Base-by-base conservation (phyloP, 1,139 yeast genomes). In the Blastobotrys malaysiensis region DNA sequence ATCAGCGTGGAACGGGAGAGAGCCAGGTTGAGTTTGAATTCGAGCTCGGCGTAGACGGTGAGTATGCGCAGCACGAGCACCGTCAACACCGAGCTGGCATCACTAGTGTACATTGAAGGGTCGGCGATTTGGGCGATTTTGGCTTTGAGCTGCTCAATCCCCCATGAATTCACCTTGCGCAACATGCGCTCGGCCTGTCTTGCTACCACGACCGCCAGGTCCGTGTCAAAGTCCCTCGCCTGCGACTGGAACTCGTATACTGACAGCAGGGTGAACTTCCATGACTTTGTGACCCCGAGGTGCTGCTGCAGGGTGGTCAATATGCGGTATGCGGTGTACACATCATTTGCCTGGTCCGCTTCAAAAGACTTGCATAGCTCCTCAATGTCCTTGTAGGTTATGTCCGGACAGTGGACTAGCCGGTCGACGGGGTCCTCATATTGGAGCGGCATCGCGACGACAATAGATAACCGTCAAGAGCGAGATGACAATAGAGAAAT, bases 1-100 rank as follows among this genome's bases (percentile, higher is more conserved):
- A 70, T 63, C 36, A 70, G 58, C 6, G 70, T 68, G n/a, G 72
- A 62, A n/a, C 72, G 58, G 5, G 70, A 64, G n/a, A 68, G 54
- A 5, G 72, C 70, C 52, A 69, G 53, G 43, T 69, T 69, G 14
- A 70, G 63, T 44, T 65, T 59, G 51, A 65, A 63, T 55, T 70
- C 72, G 31, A 69, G 60, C 31, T 63, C 63, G 9, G 65, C 56
- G 52, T 59, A 67, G 19, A 59, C 61, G 16, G 65, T 55, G 11
- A 66, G 58, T 45, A 70, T 69, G 18, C 72, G 60, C 48, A 70
- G 60, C 18, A 70, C 71, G 45, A 70, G 60, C 47, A 64, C 60
- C 19, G 73, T 69, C 21, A 70, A 60, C 16, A 69, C 64, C 22
- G 71, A 65, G 5, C 66, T 68, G 47, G 71, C 69, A 55, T 69